Conservation (phyloP, 805 yeast genomes). For the Clavispora santaluciae region DNA sequence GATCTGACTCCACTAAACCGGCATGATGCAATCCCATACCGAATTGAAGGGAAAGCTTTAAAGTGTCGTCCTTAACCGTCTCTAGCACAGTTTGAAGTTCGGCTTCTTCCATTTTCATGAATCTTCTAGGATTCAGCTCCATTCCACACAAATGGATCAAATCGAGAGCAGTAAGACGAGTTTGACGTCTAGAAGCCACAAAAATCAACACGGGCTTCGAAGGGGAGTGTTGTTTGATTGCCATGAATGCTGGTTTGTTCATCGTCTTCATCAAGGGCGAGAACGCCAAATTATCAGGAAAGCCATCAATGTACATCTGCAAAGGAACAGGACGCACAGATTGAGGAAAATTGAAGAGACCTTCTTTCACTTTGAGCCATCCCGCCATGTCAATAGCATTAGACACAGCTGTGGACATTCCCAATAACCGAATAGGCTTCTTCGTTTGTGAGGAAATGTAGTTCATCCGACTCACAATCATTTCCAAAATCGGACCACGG, state of each 20-base stretch:
- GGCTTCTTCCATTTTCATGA: constrained; percentile 58
- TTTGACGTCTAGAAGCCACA: constrained; percentile 80
- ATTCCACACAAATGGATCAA: constrained; percentile 73
- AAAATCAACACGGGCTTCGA: constrained; percentile 77
- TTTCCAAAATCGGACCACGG: constrained; percentile 81
- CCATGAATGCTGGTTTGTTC: constrained; percentile 90
- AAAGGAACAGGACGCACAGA: constrained; percentile 83
- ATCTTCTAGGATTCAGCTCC: constrained; percentile 72
- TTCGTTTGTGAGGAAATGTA: constrained; percentile 58
- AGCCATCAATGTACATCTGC: constrained; percentile 84
- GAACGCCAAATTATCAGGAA: constrained; percentile 75
- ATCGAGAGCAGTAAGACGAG: constrained; percentile 74
- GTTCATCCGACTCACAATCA: constrained; percentile 86
- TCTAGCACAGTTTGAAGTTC: constrained; percentile 50
- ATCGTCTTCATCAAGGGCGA: constrained; percentile 81
- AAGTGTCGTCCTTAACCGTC: constrained; percentile 76
- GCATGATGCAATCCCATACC: constrained; percentile 84
- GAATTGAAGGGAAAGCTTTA: constrained; percentile 59
- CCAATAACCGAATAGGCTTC: constrained; percentile 59
- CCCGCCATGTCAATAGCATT: constrained; percentile 84
- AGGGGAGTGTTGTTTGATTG: constrained; percentile 88
- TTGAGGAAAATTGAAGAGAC: constrained; percentile 74
- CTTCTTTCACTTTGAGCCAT: constrained; percentile 73
- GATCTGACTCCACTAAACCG: constrained; percentile 69
- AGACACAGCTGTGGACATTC: constrained; percentile 82